Evolutionary conservation across 257 asterid genomes (phyloP), one percentile per base, ranked within the genome.

Genomic region (Salvia splendens): DNA sequence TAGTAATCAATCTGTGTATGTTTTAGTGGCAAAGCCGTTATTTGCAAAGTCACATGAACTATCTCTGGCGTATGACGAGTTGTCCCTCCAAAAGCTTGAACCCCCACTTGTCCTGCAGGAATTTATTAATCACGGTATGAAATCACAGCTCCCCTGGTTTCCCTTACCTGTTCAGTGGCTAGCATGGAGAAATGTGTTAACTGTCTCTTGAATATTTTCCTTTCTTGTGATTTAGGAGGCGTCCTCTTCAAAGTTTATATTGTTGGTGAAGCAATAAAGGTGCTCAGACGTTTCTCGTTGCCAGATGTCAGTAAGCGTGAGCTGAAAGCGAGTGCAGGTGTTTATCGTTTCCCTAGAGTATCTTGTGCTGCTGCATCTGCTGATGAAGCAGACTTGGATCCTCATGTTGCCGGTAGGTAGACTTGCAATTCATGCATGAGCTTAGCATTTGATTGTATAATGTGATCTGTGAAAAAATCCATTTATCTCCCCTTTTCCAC

Each of bases 331-430:
- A 89, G 50, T 46, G 78, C 83, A 15, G 99, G 97, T 10, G 91
- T 93, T 65, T 90, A 84, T 71, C 96, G 79, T 67, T 86, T 93
- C 67, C 99, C 99, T 9, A 85, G 99, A 78, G 99, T 93, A 74
- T 93, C 99, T 43, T 86, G 95, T 75, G 96, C 99, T 16, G 97
- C 99, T 73, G 96, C 97, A 63, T 86, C 95, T 67, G 97, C 96
- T 33, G 99, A 93, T 64, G 96, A 93, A 24, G 99, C 97, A 30
- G 95, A 93, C 77, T 73, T 93, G 48, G 97, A 93, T 74, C 99
- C 99, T 51, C 75, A 81, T 68, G 78, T 93, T 61, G 97, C 86
- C 51, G 97, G 99, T 86, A 77, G 84, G 17, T 67, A 48, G 62
- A 56, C n/a, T 35, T 68, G 75, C 59, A 65, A 51, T 24, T 24